Percentiles rank a stretch among this genome's conserved stretches.
Conservation (phyloP, 257 asterid genomes). For the Eucommia ulmoides region DNA sequence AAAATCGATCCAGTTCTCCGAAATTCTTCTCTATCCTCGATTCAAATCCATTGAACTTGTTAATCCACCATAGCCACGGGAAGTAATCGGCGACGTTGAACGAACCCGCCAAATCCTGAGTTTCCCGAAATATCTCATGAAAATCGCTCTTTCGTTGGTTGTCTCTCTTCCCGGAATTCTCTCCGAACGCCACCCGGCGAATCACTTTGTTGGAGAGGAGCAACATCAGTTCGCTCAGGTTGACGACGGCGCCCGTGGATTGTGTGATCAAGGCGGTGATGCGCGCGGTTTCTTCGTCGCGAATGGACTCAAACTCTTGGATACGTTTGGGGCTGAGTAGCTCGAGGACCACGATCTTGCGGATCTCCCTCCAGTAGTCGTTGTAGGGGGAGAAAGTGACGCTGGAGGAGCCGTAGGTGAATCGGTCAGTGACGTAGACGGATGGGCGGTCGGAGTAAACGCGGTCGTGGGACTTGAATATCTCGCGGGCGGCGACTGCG, state of each 20-base stretch:
- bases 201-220: conserved; percentile 19
- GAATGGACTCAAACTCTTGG: conserved; percentile 15
- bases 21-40: too few species aligned
- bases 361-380: conserved; percentile 3
- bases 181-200: conserved; percentile 41
- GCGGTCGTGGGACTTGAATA: background rate
- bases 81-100: conserved; percentile 27
- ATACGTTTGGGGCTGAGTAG: conserved; percentile 14
- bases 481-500: background rate
- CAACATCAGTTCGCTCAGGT: conserved; percentile 18
- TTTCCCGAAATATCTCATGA: too few species aligned
- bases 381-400: background rate
- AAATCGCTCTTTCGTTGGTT: too few species aligned
- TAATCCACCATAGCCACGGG: conserved; percentile 29
- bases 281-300: conserved; percentile 18
- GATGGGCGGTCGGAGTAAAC: background rate
- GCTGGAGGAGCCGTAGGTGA: conserved; percentile 1
- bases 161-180: background rate
- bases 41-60: conserved; percentile 29
- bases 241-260: background rate
- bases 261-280: conserved; percentile 11
- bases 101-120: too few species aligned
- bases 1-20: too few species aligned
- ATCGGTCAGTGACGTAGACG: background rate
- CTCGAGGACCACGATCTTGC: background rate